Conservation (phyloP, 768 basidiomycete genomes). For the Calocybe gangraenosa region DNA sequence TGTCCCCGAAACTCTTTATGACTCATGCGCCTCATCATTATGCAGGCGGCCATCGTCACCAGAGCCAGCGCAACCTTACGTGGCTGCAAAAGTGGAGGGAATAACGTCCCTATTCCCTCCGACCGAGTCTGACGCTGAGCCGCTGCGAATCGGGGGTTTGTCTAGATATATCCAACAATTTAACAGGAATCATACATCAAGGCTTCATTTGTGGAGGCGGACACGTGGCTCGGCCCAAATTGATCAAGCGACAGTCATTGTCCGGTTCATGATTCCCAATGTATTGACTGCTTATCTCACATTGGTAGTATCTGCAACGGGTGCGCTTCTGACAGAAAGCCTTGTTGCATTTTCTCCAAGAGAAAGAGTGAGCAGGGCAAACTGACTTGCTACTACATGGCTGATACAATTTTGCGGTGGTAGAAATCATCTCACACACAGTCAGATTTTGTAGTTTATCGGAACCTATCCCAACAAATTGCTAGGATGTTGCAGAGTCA, state of each 20-base stretch:
- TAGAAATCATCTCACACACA: slow-evolving; percentile 69
- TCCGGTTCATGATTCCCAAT: slow-evolving; percentile 62
- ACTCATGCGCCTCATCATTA: neutral
- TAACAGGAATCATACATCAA: slow-evolving; percentile 42
- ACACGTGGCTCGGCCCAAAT: slow-evolving; percentile 17
- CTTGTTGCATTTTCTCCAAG: slow-evolving; percentile 70
- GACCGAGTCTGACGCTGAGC: slow-evolving; percentile 28
- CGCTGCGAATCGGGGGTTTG: slow-evolving; percentile 42
- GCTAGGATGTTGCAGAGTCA: slow-evolving; percentile 53
- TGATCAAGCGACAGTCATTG: slow-evolving; percentile 32
- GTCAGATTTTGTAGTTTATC: slow-evolving; percentile 63
- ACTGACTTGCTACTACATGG: neutral
- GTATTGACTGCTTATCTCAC: slow-evolving; percentile 65
- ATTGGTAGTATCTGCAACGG: slow-evolving; percentile 32
- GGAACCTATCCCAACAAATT: slow-evolving; percentile 63
- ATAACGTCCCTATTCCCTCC: slow-evolving; percentile 38
- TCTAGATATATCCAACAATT: slow-evolving; percentile 53
- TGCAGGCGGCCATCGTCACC: slow-evolving; percentile 48
- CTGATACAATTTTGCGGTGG: neutral
- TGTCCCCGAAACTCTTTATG: slow-evolving; percentile 19
- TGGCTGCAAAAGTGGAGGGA: slow-evolving; percentile 31
- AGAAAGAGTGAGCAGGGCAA: slow-evolving; percentile 52
- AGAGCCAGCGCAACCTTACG: slow-evolving; percentile 58
- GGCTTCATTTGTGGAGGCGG: slow-evolving; percentile 53
- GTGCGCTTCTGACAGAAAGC: slow-evolving; percentile 49